phyloP scores from a whole-genome alignment of 73 alveolate species.

The Stentor coeruleus region DNA sequence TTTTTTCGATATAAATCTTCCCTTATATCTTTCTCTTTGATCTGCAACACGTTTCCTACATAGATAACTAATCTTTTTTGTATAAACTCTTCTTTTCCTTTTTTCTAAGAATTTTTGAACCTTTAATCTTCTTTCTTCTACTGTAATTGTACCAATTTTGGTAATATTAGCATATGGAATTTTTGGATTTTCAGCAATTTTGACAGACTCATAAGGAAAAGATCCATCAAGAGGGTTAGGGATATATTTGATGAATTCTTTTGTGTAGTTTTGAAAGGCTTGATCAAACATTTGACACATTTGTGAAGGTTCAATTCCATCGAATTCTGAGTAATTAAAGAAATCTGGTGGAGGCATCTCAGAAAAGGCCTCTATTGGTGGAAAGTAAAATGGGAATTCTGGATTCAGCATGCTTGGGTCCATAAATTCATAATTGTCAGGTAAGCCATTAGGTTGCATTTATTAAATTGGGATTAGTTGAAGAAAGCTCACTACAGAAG shows the following conservation, averaged over 20 bases:
- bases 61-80: conserved; percentile 30
- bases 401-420: not conserved
- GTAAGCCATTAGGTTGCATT: not conserved
- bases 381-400: not conserved
- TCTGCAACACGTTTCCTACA: conserved; percentile 43
- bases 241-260: not conserved
- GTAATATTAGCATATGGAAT: not conserved
- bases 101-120: conserved; percentile 37
- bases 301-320: not conserved
- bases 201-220: not conserved
- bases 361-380: not conserved
- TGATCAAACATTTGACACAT: not conserved
- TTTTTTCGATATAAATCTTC: conserved; percentile 29
- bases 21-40: conserved; percentile 32
- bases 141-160: conserved; percentile 27
- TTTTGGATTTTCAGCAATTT: conserved; percentile 1
- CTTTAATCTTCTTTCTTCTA: conserved; percentile 26
- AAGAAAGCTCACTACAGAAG: too few relatives aligned
- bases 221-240: not conserved
- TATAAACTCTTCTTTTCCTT: conserved; percentile 31
- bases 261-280: not conserved
- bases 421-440: not conserved
- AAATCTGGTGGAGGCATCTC: not conserved
- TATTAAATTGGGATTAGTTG: too few relatives aligned
- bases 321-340: not conserved